Conservation (phyloP, 345 rosid genomes). For the Bruguiera gymnorhiza region DNA sequence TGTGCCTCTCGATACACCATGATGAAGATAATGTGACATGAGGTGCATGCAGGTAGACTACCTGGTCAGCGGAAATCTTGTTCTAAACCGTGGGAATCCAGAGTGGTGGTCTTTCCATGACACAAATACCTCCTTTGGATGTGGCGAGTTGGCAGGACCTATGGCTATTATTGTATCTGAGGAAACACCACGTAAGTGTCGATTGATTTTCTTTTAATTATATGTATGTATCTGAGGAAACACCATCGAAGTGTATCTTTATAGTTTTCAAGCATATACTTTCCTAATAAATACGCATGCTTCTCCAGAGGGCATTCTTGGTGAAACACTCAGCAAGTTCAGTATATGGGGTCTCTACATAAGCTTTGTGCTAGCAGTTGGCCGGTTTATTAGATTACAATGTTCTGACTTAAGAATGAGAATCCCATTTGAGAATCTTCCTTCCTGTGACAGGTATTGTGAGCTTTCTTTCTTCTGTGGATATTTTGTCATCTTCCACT, state of each 20-base stretch:
- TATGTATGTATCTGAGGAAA: no score
- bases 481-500: no score
- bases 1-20: background rate
- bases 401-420: slow-evolving; percentile 50
- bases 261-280: no score
- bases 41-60: slow-evolving; percentile 28
- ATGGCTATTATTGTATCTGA: slow-evolving; percentile 46
- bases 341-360: slow-evolving; percentile 54
- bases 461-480: background rate
- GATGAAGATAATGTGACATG: background rate
- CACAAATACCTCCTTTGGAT: slow-evolving; percentile 23
- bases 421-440: slow-evolving; percentile 50
- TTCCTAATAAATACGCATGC: background rate
- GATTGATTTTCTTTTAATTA: background rate
- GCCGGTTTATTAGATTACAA: slow-evolving; percentile 46
- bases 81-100: slow-evolving; percentile 37
- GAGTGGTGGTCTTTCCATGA: slow-evolving; percentile 55
- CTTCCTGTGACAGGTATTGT: slow-evolving; percentile 46
- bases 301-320: slow-evolving; percentile 48
- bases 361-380: slow-evolving; percentile 50
- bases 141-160: slow-evolving; percentile 39
- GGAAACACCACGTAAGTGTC: slow-evolving; percentile 46
- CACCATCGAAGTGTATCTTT: no score
- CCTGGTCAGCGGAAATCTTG: slow-evolving; percentile 41
- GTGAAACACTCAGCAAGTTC: slow-evolving; percentile 54